These are phyloP conservation scores for Pisolithus thermaeus DNA, from an alignment of 1,284 basidiomycete genomes.

Conservation along the genomic window DNA sequence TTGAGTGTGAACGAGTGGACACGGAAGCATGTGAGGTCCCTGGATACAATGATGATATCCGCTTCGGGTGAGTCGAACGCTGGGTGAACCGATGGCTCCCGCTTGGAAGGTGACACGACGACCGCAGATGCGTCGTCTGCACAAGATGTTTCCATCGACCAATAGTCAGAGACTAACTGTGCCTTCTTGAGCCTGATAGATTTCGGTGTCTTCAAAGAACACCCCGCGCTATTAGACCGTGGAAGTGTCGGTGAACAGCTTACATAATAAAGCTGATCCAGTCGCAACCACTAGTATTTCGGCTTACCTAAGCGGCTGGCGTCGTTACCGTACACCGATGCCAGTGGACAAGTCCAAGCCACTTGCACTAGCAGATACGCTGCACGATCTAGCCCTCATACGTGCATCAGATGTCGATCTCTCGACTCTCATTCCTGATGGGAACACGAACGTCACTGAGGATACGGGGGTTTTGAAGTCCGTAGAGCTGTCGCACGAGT, in stretches of 20 bases:
- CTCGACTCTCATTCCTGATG: conserved; percentile 34
- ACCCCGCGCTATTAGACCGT: background rate
- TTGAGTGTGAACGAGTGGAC: conserved; percentile 53
- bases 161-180: conserved; percentile 6
- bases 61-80: conserved; percentile 43
- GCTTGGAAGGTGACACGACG: background rate
- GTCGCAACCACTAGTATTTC: no score
- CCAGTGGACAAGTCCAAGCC: conserved; percentile 43
- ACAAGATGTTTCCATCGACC: background rate
- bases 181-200: background rate
- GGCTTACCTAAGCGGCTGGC: background rate
- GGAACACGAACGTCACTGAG: conserved; percentile 10
- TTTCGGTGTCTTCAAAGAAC: background rate
- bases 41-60: conserved; percentile 44
- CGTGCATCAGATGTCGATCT: conserved; percentile 56
- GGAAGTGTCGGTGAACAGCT: no score
- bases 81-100: conserved; percentile 33
- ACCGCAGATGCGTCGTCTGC: conserved; percentile 9
- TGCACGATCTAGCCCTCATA: conserved; percentile 68
- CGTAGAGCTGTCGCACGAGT: conserved; percentile 50
- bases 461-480: conserved; percentile 29
- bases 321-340: background rate
- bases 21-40: conserved; percentile 45
- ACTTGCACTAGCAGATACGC: conserved; percentile 51
- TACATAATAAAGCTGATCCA: no score